Conservation (phyloP, 306 rosid species). For the Pueraria montana region DNA sequence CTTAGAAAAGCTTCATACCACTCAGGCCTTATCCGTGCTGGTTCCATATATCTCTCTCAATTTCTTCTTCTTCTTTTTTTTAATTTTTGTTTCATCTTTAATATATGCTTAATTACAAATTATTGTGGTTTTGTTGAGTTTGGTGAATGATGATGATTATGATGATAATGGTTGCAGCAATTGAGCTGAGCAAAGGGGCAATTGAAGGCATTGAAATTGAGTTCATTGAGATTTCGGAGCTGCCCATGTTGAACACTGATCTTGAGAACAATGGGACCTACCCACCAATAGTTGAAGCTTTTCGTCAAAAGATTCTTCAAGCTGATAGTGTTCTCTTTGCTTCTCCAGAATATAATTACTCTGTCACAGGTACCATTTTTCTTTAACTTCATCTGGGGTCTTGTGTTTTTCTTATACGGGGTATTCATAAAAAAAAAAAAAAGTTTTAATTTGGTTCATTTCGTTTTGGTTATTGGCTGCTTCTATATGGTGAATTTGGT, state of each 20-base stretch:
- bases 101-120: background rate
- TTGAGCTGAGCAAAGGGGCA: slow-evolving; percentile 57
- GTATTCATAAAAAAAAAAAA: background rate
- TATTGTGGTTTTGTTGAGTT: slow-evolving; percentile 9
- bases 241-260: slow-evolving; percentile 81
- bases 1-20: slow-evolving; percentile 40
- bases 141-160: background rate
- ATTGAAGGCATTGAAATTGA: slow-evolving; percentile 68
- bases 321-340: slow-evolving; percentile 81
- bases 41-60: background rate
- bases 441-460: too few relatives aligned
- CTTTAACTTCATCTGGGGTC: background rate
- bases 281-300: slow-evolving; percentile 69
- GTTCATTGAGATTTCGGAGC: slow-evolving; percentile 65
- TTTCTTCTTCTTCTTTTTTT: background rate
- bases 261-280: slow-evolving; percentile 65
- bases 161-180: slow-evolving; percentile 51
- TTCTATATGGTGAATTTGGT: background rate
- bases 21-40: slow-evolving; percentile 49
- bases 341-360: slow-evolving; percentile 89
- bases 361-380: slow-evolving; percentile 62
- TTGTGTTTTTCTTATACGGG: background rate
- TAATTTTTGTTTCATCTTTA: background rate
- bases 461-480: background rate
- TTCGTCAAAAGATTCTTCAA: slow-evolving; percentile 67